phyloP scores from a whole-genome alignment of 106 monocot genomes.

The Apostasia ramifera region DNA sequence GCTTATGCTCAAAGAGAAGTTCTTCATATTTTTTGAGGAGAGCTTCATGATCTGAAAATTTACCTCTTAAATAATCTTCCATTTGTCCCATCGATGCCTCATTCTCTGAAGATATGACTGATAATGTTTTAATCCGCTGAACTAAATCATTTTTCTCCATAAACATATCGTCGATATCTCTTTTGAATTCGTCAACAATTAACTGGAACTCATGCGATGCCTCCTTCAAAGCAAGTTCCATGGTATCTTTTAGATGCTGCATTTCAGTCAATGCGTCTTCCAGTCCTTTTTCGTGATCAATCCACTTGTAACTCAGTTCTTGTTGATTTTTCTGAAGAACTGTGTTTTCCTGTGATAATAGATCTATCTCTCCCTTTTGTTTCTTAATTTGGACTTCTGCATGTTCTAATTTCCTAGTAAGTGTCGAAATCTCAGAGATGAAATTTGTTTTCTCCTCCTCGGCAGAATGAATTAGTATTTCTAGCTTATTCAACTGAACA shows the following conservation, averaged over 20 bases:
- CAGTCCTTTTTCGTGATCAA: constrained; percentile 22
- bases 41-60: constrained; percentile 26
- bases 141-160: constrained; percentile 22
- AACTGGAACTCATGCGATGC: constrained; percentile 10
- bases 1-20: constrained; percentile 25
- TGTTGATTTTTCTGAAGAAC: constrained; percentile 18
- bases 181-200: constrained; percentile 16
- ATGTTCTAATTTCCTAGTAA: constrained; percentile 4
- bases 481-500: constrained; percentile 10
- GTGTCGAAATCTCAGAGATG: neutral
- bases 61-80: constrained; percentile 26
- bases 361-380: constrained; percentile 15
- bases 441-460: constrained; percentile 20
- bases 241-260: constrained; percentile 9
- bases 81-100: constrained; percentile 10
- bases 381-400: constrained; percentile 11
- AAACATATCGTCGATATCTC: constrained; percentile 14
- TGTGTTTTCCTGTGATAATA: constrained; percentile 17
- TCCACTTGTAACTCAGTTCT: constrained; percentile 17
- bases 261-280: constrained; percentile 11
- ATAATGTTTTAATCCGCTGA: constrained; percentile 11
- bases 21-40: constrained; percentile 28
- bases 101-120: constrained; percentile 8
- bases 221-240: constrained; percentile 12
- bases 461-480: constrained; percentile 1